Conservation (phyloP, 2,329 filamentous ascomycete genomes). For the Penicillium sp. region DNA sequence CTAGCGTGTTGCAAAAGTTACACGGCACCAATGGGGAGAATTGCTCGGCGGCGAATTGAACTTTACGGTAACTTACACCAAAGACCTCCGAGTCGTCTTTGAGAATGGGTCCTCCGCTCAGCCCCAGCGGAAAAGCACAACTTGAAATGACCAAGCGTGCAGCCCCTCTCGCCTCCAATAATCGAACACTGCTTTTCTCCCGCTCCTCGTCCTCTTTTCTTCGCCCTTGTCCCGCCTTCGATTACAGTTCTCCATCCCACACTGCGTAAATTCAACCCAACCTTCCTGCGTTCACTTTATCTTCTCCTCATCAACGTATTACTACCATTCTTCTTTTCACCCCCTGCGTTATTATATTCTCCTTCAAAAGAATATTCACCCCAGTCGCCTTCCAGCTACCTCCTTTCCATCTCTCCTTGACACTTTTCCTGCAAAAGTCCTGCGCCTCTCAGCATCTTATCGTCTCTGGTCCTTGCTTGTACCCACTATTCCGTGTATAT, state of each 20-base stretch:
- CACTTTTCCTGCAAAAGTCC: conserved; percentile 24
- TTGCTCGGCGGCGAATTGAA: background rate
- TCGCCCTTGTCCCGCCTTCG: conserved; percentile 31
- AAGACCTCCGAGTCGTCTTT: conserved; percentile 12
- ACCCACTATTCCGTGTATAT: conserved; percentile 28
- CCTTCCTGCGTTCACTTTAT: conserved; percentile 22
- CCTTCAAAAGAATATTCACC: conserved; percentile 22
- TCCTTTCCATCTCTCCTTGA: conserved; percentile 29
- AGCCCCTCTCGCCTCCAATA: conserved; percentile 35
- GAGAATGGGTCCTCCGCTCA: conserved; percentile 30
- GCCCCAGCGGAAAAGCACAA: conserved; percentile 29
- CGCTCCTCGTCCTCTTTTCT: conserved; percentile 31
- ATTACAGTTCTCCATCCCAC: conserved; percentile 32
- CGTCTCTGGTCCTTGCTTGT: conserved; percentile 30
- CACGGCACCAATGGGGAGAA: background rate
- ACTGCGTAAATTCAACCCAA: conserved; percentile 26
- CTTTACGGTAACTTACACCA: conserved; percentile 18
- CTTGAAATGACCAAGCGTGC: conserved; percentile 23
- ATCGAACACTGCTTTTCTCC: conserved; percentile 27
- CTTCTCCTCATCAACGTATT: conserved; percentile 23
- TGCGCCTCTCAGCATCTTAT: conserved; percentile 6
- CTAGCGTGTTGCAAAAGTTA: conserved; percentile 20
- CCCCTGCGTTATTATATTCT: conserved; percentile 23
- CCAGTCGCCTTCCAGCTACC: conserved; percentile 23
- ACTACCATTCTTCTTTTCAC: conserved; percentile 17